phyloP scores from a whole-genome alignment of 805 yeast genomes.

The Yamadazyma ubonensis region DNA sequence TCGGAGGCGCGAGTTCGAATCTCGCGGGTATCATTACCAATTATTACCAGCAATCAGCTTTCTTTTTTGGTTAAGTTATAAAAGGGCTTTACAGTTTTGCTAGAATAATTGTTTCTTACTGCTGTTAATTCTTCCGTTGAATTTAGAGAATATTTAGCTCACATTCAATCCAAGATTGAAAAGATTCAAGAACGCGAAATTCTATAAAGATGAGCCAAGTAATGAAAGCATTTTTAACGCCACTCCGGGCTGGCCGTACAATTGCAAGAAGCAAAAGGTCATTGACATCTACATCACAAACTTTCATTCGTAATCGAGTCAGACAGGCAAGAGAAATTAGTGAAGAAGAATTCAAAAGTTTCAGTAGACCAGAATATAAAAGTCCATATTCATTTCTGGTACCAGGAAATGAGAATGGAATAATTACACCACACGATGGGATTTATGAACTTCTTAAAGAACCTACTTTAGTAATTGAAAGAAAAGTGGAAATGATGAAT shows the following conservation, averaged over 20 bases:
- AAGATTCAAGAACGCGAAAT: too few relatives aligned
- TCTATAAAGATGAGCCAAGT: too few relatives aligned
- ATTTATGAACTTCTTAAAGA: constrained; percentile 62
- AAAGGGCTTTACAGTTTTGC: too few relatives aligned
- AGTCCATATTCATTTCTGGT: constrained; percentile 19
- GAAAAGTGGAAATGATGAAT: constrained; percentile 87
- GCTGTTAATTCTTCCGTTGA: too few relatives aligned
- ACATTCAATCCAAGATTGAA: too few relatives aligned
- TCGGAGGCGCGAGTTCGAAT: constrained; percentile 48
- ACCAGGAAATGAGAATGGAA: constrained; percentile 47
- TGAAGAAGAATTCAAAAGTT: constrained; percentile 32
- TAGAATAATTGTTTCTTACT: too few relatives aligned
- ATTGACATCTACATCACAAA: not conserved
- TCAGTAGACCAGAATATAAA: constrained; percentile 13
- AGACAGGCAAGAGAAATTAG: constrained; percentile 33
- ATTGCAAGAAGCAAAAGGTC: not conserved
- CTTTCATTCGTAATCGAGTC: not conserved
- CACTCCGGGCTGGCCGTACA: not conserved
- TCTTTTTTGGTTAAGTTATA: constrained; percentile 5
- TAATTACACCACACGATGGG: constrained; percentile 57
- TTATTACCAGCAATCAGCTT: constrained; percentile 35
- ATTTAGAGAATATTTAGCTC: too few relatives aligned
- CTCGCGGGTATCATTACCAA: constrained; percentile 40
- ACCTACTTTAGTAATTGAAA: constrained; percentile 83
- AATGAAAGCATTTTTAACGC: too few relatives aligned